Evolutionary conservation across 352 stramenopile species (phyloP), one percentile per base, ranked within the genome.

Genomic region (Hyaloperonospora brassicae): DNA sequence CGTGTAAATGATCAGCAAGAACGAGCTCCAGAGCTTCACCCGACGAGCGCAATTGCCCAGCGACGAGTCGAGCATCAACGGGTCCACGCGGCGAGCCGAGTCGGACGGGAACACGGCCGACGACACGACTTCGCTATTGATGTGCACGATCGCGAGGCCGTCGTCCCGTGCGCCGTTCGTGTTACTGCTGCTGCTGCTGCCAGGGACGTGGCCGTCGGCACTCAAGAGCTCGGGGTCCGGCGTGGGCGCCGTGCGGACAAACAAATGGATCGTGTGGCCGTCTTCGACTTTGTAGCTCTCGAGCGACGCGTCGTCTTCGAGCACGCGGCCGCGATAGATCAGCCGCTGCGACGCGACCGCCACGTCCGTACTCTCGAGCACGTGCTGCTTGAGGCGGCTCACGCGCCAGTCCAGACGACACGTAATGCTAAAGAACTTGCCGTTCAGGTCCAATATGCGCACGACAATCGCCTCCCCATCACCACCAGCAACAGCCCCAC

Each of bases 221-320:
- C 53, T 78, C 9, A 68, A 54, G n/a, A 76, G 71, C 53, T 89
- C 76, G 0, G 76, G 62, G 38, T 90, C 81, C 4, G 78, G 73
- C 7, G 64, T 78, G n/a, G 68, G 67, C 1, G 69, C 72, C 64
- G 81, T 65, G 17, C 84, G 72, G 39, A 94, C 87, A 47, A 97
- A 95, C 54, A 96, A 66, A 59, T 97, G 89, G 40, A 97, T 76
- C 8, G 84, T 97, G 57, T 96, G 86, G 8, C 87, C 89, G 38
- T 95, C 76, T 52, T 97, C 88, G 3, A 97, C 76, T 44, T 95
- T 93, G 65, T 96, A 97, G 17, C 77, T 73, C 7, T 61, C 67
- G 6, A 97, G 67, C 4, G 65, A 46, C 31, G 77, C 59, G 2
- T 85, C 79, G 51, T 96, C 89, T 27, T 92, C 84, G 2, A 97